A percentile compares a stretch with the other conserved stretches of the same genome.
These are phyloP conservation scores for Fusarium duplospermum DNA, from an alignment of 2,329 filamentous ascomycete genomes.

Conservation along the genomic window DNA sequence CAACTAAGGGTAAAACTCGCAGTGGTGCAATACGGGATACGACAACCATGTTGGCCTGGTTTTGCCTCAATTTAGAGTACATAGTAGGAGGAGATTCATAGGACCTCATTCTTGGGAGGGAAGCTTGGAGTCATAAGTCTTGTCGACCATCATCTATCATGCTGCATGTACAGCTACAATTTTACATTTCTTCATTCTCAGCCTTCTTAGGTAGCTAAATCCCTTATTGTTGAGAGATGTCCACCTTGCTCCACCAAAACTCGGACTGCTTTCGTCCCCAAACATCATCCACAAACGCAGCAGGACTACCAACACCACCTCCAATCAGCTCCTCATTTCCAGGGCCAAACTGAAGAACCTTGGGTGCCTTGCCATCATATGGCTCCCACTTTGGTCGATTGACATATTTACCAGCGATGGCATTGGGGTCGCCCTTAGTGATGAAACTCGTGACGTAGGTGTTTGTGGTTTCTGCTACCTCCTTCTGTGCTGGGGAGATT, in stretches of 20 bases:
- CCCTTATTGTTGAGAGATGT: conserved; percentile 49
- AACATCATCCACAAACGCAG: conserved; percentile 53
- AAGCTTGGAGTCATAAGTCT: not conserved
- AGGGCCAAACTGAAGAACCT: conserved; percentile 57
- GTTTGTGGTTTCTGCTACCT: conserved; percentile 56
- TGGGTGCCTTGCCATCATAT: conserved; percentile 44
- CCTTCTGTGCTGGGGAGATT: conserved; percentile 54
- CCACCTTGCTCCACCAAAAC: conserved; percentile 60
- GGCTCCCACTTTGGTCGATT: conserved; percentile 50
- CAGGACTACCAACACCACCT: conserved; percentile 50
- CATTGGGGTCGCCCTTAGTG: conserved; percentile 58
- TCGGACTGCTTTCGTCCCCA: conserved; percentile 57
- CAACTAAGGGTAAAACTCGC: not conserved
- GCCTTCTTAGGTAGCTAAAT: not conserved
- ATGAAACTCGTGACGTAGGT: conserved; percentile 63
- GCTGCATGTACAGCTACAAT: not conserved
- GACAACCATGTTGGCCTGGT: not conserved
- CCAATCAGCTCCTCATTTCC: conserved; percentile 61
- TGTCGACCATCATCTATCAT: not conserved
- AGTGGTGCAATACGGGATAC: not conserved
- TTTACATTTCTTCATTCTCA: not conserved
- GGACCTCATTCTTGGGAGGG: no score
- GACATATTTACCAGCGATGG: conserved; percentile 34
- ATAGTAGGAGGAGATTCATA: no score
- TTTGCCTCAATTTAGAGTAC: not conserved